Evolutionary conservation across 1,139 yeast species (phyloP), one percentile per base, ranked within the genome.

Genomic region (Candida frijolesensis): DNA sequence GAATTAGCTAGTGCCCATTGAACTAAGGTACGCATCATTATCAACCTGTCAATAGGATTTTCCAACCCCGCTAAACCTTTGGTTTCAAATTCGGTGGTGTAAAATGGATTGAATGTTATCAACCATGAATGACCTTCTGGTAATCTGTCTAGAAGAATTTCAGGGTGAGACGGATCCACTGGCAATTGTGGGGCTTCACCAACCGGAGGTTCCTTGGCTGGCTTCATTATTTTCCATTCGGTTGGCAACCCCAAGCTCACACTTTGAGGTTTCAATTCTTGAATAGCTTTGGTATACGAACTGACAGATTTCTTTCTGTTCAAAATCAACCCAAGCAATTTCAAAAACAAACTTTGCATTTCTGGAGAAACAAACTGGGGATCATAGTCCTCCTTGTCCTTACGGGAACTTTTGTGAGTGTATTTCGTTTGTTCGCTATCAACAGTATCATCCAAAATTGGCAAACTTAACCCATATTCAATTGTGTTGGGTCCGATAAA

Each of bases 1-100:
- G 84, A 80, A 10, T 74, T 62, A 0, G 76, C 58, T 3, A 77
- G 57, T 33, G 79, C 67, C 87, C 87, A 83, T 51, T 76, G 78
- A 1, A 71, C 69, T 51, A 83, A 62, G 0, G 76, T 64, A 42
- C 82, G 70, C 19, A 83, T 54, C 56, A 82, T 57, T 9, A 80
- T 65, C 18, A 82, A 62, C 48, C 87, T 63, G 53, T 82, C 82
- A 2, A 50, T 46, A 0, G 86, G 82, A 10, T 63, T 55, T 10
- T 53, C 50, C 27, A 83, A 63, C 0, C 81, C 82, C 3, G 65
- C 60, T 22, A 82, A 60, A 1, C 87, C 86, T 1, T 57, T 42
- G 10, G 60, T 61, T 48, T 76, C 82, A 50, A 83, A 73, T 1
- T 71, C 76, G 3, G 70, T 62, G 27, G 61, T 65, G 18, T 59